Conservation (phyloP, 257 asterid genomes). For the Nicotiana obtusifolia region DNA sequence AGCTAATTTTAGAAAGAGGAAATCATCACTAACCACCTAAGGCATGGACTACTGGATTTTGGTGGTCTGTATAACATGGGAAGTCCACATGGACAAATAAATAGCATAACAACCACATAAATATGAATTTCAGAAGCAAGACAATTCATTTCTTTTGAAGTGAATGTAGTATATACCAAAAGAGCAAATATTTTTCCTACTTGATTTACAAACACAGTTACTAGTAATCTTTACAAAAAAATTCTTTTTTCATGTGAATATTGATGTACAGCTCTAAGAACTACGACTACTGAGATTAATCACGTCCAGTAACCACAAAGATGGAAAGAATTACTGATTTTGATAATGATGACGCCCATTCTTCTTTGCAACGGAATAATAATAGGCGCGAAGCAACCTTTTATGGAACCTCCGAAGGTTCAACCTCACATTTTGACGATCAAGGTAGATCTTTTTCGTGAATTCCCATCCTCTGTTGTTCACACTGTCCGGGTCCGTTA, state of each 20-base stretch:
- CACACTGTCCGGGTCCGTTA: conserved; percentile 44
- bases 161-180: not conserved
- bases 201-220: not conserved
- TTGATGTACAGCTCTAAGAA: conserved; percentile 6
- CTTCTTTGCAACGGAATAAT: conserved; percentile 5
- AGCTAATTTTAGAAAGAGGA: too few relatives aligned
- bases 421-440: conserved; percentile 46
- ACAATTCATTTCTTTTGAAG: not conserved
- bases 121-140: not conserved
- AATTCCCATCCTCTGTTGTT: conserved; percentile 41
- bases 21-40: too few relatives aligned
- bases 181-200: not conserved
- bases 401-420: conserved; percentile 40
- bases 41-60: too few relatives aligned
- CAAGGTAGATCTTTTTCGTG: conserved; percentile 49
- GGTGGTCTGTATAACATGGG: too few relatives aligned
- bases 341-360: not conserved
- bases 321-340: not conserved
- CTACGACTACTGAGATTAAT: not conserved
- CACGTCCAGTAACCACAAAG: not conserved
- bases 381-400: conserved; percentile 20
- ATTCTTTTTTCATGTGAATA: not conserved
- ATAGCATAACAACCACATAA: not conserved
- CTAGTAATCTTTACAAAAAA: not conserved
- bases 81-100: not conserved